Evolutionary conservation across 2,329 filamentous ascomycete genomes (phyloP), one percentile per base, ranked within the genome.

Genomic region (Gremmenia infestans): DNA sequence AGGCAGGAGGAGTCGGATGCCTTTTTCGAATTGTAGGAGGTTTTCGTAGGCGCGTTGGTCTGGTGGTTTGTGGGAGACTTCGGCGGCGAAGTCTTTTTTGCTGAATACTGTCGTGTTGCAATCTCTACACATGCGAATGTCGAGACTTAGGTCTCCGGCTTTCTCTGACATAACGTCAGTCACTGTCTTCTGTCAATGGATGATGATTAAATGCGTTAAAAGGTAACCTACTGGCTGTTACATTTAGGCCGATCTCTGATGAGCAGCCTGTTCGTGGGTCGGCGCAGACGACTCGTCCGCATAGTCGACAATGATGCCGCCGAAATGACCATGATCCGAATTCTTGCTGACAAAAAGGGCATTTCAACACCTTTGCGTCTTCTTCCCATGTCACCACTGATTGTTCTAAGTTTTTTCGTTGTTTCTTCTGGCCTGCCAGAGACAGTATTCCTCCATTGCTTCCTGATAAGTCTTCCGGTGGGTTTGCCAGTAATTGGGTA

Each of bases 371-470:
- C 35, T 78, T 82, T 0, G 86, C 80, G 71, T 99, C 94, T 52
- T 97, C 92, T 71, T 99, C 89, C 94, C 94, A 99, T 0, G 87
- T 88, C 15, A 99, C 92, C 7, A 99, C 83, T 0, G 89, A 91
- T 69, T 99, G 94, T 70, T 99, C 94, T 4, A 97, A 75, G 14
- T 82, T 70, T 69, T 96, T 94, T 50, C 91, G 81, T 50, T 87
- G 83, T 60, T 87, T 90, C 67, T 85, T 91, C 60, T 88, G 86
- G 40, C 85, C 84, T 1, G 83, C 76, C 1, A 89, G 67, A 2
- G 80, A 77, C 46, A 88, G 67, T 43, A 88, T 71, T 32, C 73
- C 72, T 5, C 73, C 72, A 48, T 71, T 68, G n/a, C 75, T 76
- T 62, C 66, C 72, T 52, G 70, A 78, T 62, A 85, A 75, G 28